phyloP scores from a whole-genome alignment of 306 rosid genomes.

The Inga leiocalycina region DNA sequence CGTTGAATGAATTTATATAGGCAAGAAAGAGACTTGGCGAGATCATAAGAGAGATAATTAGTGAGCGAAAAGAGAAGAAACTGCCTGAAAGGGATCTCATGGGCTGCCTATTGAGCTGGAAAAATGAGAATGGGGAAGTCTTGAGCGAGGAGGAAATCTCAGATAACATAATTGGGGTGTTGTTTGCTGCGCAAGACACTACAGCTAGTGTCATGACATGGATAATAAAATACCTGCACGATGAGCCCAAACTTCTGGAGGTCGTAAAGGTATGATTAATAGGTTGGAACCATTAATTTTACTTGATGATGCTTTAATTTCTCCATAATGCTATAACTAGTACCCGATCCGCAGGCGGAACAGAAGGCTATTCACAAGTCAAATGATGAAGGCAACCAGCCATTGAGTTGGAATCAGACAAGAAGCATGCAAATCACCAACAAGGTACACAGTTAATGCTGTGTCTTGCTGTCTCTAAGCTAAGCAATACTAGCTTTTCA shows the following conservation, averaged over 20 bases:
- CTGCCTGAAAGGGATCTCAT: conserved; percentile 58
- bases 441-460: conserved; percentile 55
- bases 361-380: conserved; percentile 56
- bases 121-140: conserved; percentile 51
- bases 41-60: conserved; percentile 62
- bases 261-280: conserved; percentile 65
- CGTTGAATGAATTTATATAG: conserved; percentile 26
- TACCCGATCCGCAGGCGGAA: conserved; percentile 56
- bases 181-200: conserved; percentile 95
- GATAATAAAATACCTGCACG: conserved; percentile 77
- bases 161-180: conserved; percentile 87
- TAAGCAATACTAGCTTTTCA: neutral
- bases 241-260: conserved; percentile 74
- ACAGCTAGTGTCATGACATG: conserved; percentile 96
- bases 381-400: conserved; percentile 51
- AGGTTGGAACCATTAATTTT: neutral
- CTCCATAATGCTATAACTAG: conserved; percentile 2
- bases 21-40: conserved; percentile 70
- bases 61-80: conserved; percentile 68
- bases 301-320: neutral
- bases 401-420: conserved; percentile 72
- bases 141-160: conserved; percentile 72
- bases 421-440: conserved; percentile 69
- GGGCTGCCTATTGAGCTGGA: conserved; percentile 67
- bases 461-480: conserved; percentile 5